Conservation (phyloP, 768 basidiomycete genomes). For the Porpolomopsis calyptriformis region DNA sequence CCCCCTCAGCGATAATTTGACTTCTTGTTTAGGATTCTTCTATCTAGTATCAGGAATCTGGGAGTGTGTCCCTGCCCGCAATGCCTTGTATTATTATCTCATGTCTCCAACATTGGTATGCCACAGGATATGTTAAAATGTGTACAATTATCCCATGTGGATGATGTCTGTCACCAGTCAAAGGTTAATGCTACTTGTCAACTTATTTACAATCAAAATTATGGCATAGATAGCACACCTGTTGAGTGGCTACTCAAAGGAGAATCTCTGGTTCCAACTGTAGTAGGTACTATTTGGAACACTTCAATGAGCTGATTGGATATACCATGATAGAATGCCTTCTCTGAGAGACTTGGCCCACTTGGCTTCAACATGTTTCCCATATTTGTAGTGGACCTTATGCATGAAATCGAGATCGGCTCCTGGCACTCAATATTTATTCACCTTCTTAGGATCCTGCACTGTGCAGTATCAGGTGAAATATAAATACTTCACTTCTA, state of each 20-base stretch:
- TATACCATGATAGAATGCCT: constrained; percentile 22
- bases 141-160: neutral
- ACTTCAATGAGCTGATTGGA: neutral
- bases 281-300: constrained; percentile 9
- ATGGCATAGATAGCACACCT: constrained; percentile 3
- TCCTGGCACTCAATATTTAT: constrained; percentile 26
- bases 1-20: constrained; percentile 2
- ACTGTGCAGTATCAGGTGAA: too few species aligned
- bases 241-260: constrained; percentile 10
- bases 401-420: constrained; percentile 34
- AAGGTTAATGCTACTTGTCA: constrained; percentile 12
- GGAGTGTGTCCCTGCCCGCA: constrained; percentile 21
- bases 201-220: constrained; percentile 1
- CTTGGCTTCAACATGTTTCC: constrained; percentile 17
- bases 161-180: neutral
- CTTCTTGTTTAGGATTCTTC: constrained; percentile 13
- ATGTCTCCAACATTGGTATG: constrained; percentile 21
- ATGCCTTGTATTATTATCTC: constrained; percentile 14
- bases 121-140: constrained; percentile 10
- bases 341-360: constrained; percentile 15
- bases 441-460: constrained; percentile 26
- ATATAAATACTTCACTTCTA: too few species aligned
- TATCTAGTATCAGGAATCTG: constrained; percentile 13
- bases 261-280: constrained; percentile 14
- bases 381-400: constrained; percentile 24